These are phyloP conservation scores for Jimgerdemannia lactiflua DNA, from an alignment of 192 early-diverging fungal species.

Conservation along the genomic window DNA sequence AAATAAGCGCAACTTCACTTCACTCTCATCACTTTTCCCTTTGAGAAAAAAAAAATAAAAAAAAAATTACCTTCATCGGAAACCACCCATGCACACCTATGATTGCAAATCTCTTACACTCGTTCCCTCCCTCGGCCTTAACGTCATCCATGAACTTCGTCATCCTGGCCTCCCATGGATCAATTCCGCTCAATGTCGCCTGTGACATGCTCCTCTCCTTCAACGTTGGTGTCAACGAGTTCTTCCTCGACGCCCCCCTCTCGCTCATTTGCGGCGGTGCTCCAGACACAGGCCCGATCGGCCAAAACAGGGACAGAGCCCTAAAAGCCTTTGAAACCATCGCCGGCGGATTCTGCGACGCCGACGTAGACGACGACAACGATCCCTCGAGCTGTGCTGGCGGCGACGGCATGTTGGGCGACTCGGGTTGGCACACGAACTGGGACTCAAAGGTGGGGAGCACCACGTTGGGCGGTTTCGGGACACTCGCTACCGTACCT, in stretches of 20 bases:
- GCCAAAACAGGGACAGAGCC: slow-evolving; percentile 8
- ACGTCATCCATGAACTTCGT: slow-evolving; percentile 14
- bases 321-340: background rate
- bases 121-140: slow-evolving; percentile 18
- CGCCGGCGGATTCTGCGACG: background rate
- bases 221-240: slow-evolving; percentile 5
- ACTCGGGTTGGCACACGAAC: slow-evolving; percentile 1
- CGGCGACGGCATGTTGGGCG: background rate
- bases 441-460: slow-evolving; percentile 28
- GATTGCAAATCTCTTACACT: slow-evolving; percentile 58
- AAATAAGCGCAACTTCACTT: background rate
- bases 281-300: background rate
- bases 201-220: background rate
- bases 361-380: background rate
- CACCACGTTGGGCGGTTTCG: slow-evolving; percentile 12
- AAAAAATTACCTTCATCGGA: slow-evolving; percentile 52
- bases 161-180: slow-evolving; percentile 2
- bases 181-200: background rate
- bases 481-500: too few relatives aligned
- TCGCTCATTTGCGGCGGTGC: too few relatives aligned
- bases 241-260: background rate
- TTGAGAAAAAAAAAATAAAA: too few relatives aligned
- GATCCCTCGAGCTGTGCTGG: background rate
- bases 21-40: too few relatives aligned
- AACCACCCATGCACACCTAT: slow-evolving; percentile 95